Evolutionary conservation across 257 asterid genomes (phyloP).

Genomic region (Fraxinus pennsylvanica): DNA sequence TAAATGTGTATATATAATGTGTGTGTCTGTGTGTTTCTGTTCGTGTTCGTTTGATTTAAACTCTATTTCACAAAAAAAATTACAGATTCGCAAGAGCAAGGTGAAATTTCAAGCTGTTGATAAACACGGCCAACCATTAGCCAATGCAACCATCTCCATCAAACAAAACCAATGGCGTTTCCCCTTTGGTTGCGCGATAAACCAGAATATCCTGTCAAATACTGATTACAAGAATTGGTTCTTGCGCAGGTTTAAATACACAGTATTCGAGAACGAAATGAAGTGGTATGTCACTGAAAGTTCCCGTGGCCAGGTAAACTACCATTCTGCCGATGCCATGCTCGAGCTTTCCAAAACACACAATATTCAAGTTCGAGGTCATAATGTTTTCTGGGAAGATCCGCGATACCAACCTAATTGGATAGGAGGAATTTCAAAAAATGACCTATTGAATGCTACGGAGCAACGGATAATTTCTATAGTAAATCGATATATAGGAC

Average conservation of each 20-base stretch:
- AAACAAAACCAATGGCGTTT: slow-evolving; percentile 21
- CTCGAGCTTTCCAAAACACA: slow-evolving; percentile 28
- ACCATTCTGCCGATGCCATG: slow-evolving; percentile 45
- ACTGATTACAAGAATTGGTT: slow-evolving; percentile 65
- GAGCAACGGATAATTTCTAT: slow-evolving; percentile 37
- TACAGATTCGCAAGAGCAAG: slow-evolving; percentile 55
- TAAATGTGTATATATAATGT: slow-evolving; percentile 3
- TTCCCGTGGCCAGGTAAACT: slow-evolving; percentile 36
- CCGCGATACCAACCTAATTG: slow-evolving; percentile 42
- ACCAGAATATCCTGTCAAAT: slow-evolving; percentile 46
- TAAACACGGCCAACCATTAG: slow-evolving; percentile 41
- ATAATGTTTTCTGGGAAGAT: slow-evolving; percentile 73
- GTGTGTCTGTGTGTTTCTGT: too few species aligned
- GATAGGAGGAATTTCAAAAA: slow-evolving; percentile 37
- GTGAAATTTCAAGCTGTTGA: slow-evolving; percentile 60
- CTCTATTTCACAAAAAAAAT: neutral
- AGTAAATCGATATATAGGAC: slow-evolving; percentile 38
- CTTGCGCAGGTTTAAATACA: slow-evolving; percentile 47
- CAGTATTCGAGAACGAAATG: slow-evolving; percentile 69
- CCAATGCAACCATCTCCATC: slow-evolving; percentile 52
- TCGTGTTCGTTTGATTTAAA: neutral
- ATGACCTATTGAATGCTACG: slow-evolving; percentile 32
- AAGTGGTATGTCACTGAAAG: slow-evolving; percentile 61
- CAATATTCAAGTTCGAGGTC: slow-evolving; percentile 55
- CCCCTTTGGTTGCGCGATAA: slow-evolving; percentile 56